Percentiles rank a stretch among this genome's conserved stretches.
Evolutionary conservation across 768 basidiomycete genomes (phyloP).

Genomic region (Nidula microcarpa): DNA sequence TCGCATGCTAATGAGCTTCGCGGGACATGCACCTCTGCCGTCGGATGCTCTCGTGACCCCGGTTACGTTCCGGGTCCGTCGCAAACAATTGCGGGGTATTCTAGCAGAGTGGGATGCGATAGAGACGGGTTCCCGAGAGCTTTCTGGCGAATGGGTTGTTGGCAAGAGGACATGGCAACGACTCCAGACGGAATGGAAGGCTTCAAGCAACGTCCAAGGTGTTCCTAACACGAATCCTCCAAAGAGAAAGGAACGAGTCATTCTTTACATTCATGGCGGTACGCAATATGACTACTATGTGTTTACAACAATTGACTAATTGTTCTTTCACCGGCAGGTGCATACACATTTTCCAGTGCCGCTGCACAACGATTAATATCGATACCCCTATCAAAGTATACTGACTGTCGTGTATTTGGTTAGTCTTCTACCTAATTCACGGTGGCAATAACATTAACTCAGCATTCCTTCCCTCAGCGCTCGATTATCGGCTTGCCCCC

Average conservation of each 20-base stretch:
- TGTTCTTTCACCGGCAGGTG: slow-evolving; percentile 44
- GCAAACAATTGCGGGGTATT: slow-evolving; percentile 73
- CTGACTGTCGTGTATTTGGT: slow-evolving; percentile 85
- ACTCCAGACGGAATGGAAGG: slow-evolving; percentile 79
- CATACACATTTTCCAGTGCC: slow-evolving; percentile 90
- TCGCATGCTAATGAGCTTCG: slow-evolving; percentile 70
- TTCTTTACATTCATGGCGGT: slow-evolving; percentile 96
- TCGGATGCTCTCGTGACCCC: slow-evolving; percentile 94
- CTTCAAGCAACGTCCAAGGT: slow-evolving; percentile 22
- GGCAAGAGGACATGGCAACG: slow-evolving; percentile 87
- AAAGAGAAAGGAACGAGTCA: slow-evolving; percentile 67
- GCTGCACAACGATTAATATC: slow-evolving; percentile 89
- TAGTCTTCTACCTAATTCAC: slow-evolving; percentile 6
- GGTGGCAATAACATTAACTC: not conserved
- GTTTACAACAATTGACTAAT: too few species aligned
- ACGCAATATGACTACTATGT: slow-evolving; percentile 13
- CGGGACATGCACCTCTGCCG: slow-evolving; percentile 80
- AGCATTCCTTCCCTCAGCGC: slow-evolving; percentile 42
- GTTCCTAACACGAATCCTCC: slow-evolving; percentile 12
- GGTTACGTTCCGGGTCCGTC: slow-evolving; percentile 82
- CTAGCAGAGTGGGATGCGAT: slow-evolving; percentile 67
- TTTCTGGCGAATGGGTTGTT: slow-evolving; percentile 97
- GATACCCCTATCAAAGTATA: slow-evolving; percentile 85
- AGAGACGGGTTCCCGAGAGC: slow-evolving; percentile 76
- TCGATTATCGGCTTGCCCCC: slow-evolving; percentile 95